Conservation (phyloP, 176 grass and related monocot genomes). For the Panicum miliaceum region DNA sequence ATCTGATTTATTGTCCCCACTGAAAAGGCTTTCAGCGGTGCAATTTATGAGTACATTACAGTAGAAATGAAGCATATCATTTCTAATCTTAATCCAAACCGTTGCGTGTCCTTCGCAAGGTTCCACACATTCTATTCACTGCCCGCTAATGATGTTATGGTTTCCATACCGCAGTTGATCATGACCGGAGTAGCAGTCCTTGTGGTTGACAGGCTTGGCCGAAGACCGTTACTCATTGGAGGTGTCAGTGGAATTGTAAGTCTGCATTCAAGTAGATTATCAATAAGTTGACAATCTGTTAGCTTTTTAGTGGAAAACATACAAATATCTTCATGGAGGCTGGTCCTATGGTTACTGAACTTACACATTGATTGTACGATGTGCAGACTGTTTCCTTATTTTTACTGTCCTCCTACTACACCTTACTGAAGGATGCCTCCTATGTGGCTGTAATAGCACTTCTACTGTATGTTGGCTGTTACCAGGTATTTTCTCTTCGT, state of each 20-base stretch:
- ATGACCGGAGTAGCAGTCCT: constrained; percentile 89
- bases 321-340: constrained; percentile 5
- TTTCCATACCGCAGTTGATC: constrained; percentile 70
- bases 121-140: background rate
- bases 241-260: constrained; percentile 97
- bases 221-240: constrained; percentile 93
- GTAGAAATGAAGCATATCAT: background rate
- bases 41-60: constrained; percentile 5
- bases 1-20: background rate
- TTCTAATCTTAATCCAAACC: background rate
- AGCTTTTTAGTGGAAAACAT: background rate
- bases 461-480: constrained; percentile 91
- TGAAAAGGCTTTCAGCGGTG: background rate
- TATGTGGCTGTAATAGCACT: constrained; percentile 87
- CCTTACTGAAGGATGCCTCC: constrained; percentile 61
- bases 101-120: background rate
- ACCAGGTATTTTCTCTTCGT: constrained; percentile 67
- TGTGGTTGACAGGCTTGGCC: constrained; percentile 82
- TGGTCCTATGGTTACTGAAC: constrained; percentile 13
- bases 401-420: constrained; percentile 85
- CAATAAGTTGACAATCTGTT: constrained; percentile 3
- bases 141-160: constrained; percentile 13
- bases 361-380: constrained; percentile 29
- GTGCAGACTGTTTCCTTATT: constrained; percentile 82
- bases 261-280: constrained; percentile 33